These are phyloP conservation scores for Eragrostis nindensis DNA, from an alignment of 176 grass and related monocot species.

Conservation along the genomic window DNA sequence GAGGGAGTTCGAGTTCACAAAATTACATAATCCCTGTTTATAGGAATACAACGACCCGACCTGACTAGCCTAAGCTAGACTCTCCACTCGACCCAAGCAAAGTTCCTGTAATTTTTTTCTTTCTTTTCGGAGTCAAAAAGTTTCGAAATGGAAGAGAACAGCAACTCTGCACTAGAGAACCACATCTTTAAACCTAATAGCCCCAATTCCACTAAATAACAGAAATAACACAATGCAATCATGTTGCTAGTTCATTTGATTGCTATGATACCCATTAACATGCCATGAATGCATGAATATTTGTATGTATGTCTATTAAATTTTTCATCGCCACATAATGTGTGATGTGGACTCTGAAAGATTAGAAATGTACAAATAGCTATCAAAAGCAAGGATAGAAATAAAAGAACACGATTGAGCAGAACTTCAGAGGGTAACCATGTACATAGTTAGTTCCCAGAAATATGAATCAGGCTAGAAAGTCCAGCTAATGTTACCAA, in stretches of 20 bases:
- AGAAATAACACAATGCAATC: background rate
- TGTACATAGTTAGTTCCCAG: background rate
- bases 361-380: background rate
- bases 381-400: background rate
- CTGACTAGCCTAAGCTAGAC: too few relatives aligned
- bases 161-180: background rate
- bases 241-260: conserved; percentile 1
- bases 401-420: background rate
- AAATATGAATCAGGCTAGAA: background rate
- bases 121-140: background rate
- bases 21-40: too few relatives aligned
- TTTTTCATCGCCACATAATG: background rate
- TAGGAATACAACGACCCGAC: too few relatives aligned
- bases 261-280: background rate
- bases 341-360: background rate
- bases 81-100: too few relatives aligned
- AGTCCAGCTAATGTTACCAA: background rate
- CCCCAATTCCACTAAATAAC: background rate
- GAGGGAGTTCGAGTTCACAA: too few relatives aligned
- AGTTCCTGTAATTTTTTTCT: too few relatives aligned
- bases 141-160: background rate
- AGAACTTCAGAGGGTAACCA: background rate
- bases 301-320: background rate
- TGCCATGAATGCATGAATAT: background rate
- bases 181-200: background rate